Evolutionary conservation across 352 stramenopile species (phyloP), one percentile per base, ranked within the genome.

Genomic region (Globisporangium yorkense): DNA sequence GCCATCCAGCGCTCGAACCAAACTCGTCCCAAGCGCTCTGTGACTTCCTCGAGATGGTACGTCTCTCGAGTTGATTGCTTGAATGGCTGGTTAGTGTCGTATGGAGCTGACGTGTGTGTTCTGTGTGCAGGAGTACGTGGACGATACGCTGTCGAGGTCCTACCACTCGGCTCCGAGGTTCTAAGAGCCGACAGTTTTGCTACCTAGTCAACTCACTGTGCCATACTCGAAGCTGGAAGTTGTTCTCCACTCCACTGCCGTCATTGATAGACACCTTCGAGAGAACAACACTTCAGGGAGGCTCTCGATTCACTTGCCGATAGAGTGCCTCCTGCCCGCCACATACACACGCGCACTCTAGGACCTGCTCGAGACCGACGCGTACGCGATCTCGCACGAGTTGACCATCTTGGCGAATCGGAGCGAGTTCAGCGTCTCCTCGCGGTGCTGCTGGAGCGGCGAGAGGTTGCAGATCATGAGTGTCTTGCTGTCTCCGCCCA

Each of bases 401-500:
- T 94, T 93, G 33, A 94, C 87, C 24, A 82, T 93, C 70, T 94
- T 92, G 18, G 87, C 87, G 43, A 96, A 96, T 2, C 87, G 78
- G 21, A 96, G 66, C 2, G 86, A 94, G 65, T 94, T 94, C 8
- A 95, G 71, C 40, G 80, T 92, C 59, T 96, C 87, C 51, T 94
- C 79, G 12, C 84, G 80, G 45, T 95, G 79, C 51, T 83, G 67
- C 1, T 59, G 57, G 16, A 94, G 63, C 9, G 88, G 88, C 37
- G 85, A 96, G 37, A 96, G 63, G 51, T 93, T 96, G 65, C 84
- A 95, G 53, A 96, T 96, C 88, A 96, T 96, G 40, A 96, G 74
- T 21, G 87, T 93, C 65, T 94, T 94, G 70, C 85, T 93, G 51
- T 96, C 87, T 48, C 82, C 83, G 27, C 86, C 86, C 3, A 96